Base-by-base conservation (phyloP, 129 eudicot species). In the Flaveria sonorensis region DNA sequence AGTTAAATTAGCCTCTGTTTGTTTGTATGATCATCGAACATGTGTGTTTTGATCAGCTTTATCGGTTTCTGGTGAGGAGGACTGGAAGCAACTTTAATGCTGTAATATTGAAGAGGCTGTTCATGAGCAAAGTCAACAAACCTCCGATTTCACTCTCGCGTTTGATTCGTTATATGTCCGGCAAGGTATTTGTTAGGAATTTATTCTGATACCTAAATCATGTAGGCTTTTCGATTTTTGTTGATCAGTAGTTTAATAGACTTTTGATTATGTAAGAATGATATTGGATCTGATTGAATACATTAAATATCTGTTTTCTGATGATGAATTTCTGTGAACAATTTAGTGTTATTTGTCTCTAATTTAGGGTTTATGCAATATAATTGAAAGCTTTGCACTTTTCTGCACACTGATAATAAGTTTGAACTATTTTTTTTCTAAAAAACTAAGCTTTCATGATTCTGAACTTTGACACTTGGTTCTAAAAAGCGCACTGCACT, bases 61-160 rank as follows among this genome's bases (percentile, higher is more conserved):
- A 61, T 61, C 40, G 68, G 43, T 61, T 61, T 61, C 1, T 61
- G 68, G 68, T 61, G 19, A 61, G 68, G 68, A 61, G 68, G 40
- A 61, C 68, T 26, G 68, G 42, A 61, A 61, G 68, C 19, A 61
- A 61, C 68, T 61, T 61, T 10, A 61, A 61, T 61, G 68, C 42
- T 1, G 68, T 61, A 43, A 26, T 61, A 26, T 13, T 26, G 42
- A 61, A 61, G 68, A 61, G 68, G 42, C 3, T 61, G 3, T 61
- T 61, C n/a, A 61, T 61, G 68, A 61, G 68, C 39, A 61, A 61
- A 61, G 42, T 61, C 8, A 61, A 61, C 40, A 61, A 61, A 16
- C 68, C 68, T 61, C 68, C 68, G n/a, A 61, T 61, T 61, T 61
- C 71, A 1, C 15, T 66, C 4, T 66, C 68, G 13, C 40, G 42